Percentiles rank a stretch among this genome's conserved stretches.
Evolutionary conservation across 148 eudicot species (phyloP).

Genomic region (Limonium bicolor): DNA sequence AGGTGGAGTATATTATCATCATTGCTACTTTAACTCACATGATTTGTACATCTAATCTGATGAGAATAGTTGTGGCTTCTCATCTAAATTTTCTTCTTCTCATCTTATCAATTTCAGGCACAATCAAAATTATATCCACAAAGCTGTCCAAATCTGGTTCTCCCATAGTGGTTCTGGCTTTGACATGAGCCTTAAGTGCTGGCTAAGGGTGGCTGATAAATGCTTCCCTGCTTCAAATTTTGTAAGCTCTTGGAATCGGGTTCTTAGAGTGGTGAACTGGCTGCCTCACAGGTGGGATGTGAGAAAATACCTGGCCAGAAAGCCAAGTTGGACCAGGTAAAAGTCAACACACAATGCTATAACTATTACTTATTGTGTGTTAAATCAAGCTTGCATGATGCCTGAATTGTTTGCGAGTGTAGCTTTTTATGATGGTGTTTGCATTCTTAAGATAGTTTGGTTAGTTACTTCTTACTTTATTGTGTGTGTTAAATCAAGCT

Average conservation of each 20-base stretch:
- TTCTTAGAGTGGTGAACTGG: conserved; percentile 69
- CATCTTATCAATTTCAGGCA: conserved; percentile 5
- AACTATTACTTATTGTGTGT: no score
- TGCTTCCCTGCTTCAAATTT: conserved; percentile 77
- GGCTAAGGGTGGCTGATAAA: conserved; percentile 90
- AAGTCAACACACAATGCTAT: no score
- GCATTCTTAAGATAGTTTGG: no score
- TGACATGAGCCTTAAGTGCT: conserved; percentile 69
- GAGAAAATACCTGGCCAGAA: conserved; percentile 76
- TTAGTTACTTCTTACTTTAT: no score
- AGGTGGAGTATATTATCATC: conserved; percentile 29
- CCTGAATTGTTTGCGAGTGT: no score
- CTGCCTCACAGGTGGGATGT: conserved; percentile 81
- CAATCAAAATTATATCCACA: conserved; percentile 2
- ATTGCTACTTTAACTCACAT: no score
- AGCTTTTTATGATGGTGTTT: no score
- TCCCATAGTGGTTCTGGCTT: conserved; percentile 78
- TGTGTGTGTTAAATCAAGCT: no score
- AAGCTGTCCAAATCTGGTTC: conserved; percentile 25
- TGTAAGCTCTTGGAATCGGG: conserved; percentile 71
- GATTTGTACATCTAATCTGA: no score
- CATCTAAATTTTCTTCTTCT: neutral
- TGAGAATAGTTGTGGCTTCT: no score
- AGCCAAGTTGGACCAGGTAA: conserved; percentile 94
- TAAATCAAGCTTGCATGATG: no score